Conservation (phyloP, 805 yeast genomes). For the Ogataea dorogensis region DNA sequence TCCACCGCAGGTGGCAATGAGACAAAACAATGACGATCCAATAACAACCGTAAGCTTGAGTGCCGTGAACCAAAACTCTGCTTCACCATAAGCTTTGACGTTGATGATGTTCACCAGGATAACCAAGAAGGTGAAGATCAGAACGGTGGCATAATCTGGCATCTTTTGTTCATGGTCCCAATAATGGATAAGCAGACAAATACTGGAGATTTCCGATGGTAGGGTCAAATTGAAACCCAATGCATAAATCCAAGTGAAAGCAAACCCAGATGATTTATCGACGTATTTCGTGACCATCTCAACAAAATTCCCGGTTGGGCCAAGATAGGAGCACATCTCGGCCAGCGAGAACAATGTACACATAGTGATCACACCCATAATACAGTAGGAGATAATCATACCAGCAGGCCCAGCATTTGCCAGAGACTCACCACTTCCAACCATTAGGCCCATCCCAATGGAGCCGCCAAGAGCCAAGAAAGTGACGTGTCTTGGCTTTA, state of each 20-base stretch:
- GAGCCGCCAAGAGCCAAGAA: constrained; percentile 82
- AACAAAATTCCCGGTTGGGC: constrained; percentile 65
- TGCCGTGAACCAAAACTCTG: constrained; percentile 72
- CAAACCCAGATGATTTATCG: constrained; percentile 70
- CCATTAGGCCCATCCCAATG: constrained; percentile 75
- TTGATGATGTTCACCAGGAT: constrained; percentile 59
- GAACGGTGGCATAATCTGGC: constrained; percentile 71
- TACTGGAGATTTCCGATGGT: constrained; percentile 69
- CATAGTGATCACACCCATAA: constrained; percentile 64
- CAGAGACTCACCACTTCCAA: constrained; percentile 58
- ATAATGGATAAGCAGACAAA: constrained; percentile 61
- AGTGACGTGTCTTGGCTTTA: constrained; percentile 66
- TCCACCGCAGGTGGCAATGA: constrained; percentile 12
- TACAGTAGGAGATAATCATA: constrained; percentile 59
- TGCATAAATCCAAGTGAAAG: constrained; percentile 55
- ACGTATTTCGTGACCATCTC: constrained; percentile 68
- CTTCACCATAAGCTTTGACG: constrained; percentile 68
- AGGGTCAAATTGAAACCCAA: constrained; percentile 76
- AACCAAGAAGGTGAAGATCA: constrained; percentile 59
- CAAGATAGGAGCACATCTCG: constrained; percentile 79
- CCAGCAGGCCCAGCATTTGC: constrained; percentile 66
- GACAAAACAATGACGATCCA: constrained; percentile 54
- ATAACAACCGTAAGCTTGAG: constrained; percentile 65
- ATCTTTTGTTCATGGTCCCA: constrained; percentile 53
- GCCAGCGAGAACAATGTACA: constrained; percentile 71